Evolutionary conservation across 2,329 filamentous ascomycete species (phyloP).

Genomic region (Davidsoniella virescens): DNA sequence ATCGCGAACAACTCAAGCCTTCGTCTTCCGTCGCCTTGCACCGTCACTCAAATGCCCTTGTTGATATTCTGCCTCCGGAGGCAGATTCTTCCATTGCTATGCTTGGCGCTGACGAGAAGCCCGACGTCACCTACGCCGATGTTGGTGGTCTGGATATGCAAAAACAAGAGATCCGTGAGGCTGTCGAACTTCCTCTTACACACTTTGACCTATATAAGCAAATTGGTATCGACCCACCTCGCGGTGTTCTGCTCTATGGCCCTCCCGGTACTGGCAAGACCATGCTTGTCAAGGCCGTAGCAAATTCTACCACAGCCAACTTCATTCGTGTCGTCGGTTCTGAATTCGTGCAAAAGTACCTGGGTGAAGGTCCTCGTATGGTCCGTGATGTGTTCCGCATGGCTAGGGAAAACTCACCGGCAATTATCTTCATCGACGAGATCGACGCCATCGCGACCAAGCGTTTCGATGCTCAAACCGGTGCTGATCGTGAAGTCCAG

Average conservation of each 20-base stretch:
- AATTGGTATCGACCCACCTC: slow-evolving; percentile 95
- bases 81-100: slow-evolving; percentile 98
- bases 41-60: slow-evolving; percentile 93
- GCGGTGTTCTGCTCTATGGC: slow-evolving; percentile 89
- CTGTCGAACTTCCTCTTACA: slow-evolving; percentile 87
- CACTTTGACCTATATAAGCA: slow-evolving; percentile 99
- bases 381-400: slow-evolving; percentile 98
- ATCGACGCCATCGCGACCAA: slow-evolving; percentile 98
- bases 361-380: slow-evolving; percentile 96
- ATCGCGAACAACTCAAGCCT: slow-evolving; percentile 94
- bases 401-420: slow-evolving; percentile 93
- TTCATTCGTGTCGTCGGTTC: slow-evolving; percentile 98
- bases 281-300: slow-evolving; percentile 95
- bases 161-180: slow-evolving; percentile 97
- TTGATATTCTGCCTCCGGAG: slow-evolving; percentile 97
- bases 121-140: slow-evolving; percentile 93
- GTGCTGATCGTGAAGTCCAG: slow-evolving; percentile 94
- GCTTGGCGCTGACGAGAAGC: slow-evolving; percentile 92
- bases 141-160: slow-evolving; percentile 98
- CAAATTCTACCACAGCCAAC: slow-evolving; percentile 93
- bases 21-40: slow-evolving; percentile 95
- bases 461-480: slow-evolving; percentile 96
- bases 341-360: slow-evolving; percentile 97
- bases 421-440: slow-evolving; percentile 99
- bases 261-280: slow-evolving; percentile 94